These are phyloP conservation scores for Bauhinia variegata DNA, from an alignment of 306 rosid genomes.

Conservation along the genomic window DNA sequence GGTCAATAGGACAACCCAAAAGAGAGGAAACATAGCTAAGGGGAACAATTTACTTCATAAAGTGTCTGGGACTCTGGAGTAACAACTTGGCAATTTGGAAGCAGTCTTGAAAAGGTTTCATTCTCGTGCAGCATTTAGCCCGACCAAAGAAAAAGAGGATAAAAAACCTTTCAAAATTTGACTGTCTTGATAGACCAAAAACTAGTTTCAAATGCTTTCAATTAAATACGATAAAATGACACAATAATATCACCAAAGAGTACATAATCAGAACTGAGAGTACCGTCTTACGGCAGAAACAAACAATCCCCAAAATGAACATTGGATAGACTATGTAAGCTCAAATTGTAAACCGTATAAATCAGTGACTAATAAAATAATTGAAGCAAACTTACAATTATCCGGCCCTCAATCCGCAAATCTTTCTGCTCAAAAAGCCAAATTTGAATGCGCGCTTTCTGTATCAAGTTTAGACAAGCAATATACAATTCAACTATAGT, in stretches of 20 bases:
- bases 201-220: neutral
- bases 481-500: neutral
- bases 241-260: neutral
- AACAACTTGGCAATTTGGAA: neutral
- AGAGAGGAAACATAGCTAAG: neutral
- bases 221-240: neutral
- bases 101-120: neutral
- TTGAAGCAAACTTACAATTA: conserved; percentile 28
- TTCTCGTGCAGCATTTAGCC: no score
- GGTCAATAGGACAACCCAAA: no score
- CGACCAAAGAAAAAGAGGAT: neutral
- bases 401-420: conserved; percentile 82
- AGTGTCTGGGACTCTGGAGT: neutral
- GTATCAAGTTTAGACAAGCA: conserved; percentile 6
- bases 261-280: neutral
- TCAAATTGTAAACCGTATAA: neutral
- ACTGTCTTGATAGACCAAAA: neutral
- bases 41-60: neutral
- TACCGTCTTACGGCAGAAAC: neutral
- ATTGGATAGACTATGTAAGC: neutral
- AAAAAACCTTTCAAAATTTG: neutral
- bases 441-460: conserved; percentile 91
- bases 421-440: conserved; percentile 90
- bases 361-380: neutral
- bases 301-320: neutral